These are phyloP conservation scores for Alternaria brassicicola DNA, from an alignment of 2,329 filamentous ascomycete genomes.

Conservation along the genomic window DNA sequence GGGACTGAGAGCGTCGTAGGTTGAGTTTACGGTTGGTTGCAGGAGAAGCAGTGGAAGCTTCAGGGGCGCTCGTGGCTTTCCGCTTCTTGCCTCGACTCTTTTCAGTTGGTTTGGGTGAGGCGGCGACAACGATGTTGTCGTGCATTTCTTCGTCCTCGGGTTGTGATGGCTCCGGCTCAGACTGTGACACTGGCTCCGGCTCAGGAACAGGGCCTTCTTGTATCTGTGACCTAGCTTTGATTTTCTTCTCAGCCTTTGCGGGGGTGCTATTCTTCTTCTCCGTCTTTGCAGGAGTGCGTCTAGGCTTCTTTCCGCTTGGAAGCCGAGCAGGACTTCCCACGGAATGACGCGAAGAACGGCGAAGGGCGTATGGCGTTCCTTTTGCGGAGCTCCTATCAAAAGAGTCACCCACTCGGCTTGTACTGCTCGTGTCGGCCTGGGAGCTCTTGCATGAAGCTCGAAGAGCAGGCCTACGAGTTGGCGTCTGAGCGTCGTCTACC, in stretches of 20 bases:
- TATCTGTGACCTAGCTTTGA: constrained; percentile 14
- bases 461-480: constrained; percentile 3
- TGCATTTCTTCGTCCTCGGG: constrained; percentile 43
- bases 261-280: constrained; percentile 9
- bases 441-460: constrained; percentile 7
- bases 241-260: constrained; percentile 16
- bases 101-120: constrained; percentile 4
- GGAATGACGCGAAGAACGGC: constrained; percentile 38
- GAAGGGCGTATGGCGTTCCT: constrained; percentile 29
- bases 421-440: constrained; percentile 26
- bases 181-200: not conserved
- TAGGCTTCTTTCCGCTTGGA: constrained; percentile 33
- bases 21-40: constrained; percentile 32
- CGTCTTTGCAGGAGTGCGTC: constrained; percentile 17
- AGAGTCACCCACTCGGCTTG: constrained; percentile 47
- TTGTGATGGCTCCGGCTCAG: not conserved
- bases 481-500: constrained; percentile 28
- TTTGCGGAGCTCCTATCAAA: constrained; percentile 33
- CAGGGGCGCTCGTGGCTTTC: constrained; percentile 21
- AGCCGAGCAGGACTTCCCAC: constrained; percentile 25
- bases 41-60: constrained; percentile 10
- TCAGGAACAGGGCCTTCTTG: not conserved
- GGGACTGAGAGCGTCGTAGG: constrained; percentile 37
- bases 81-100: constrained; percentile 24
- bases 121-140: constrained; percentile 51